These are phyloP conservation scores for Phytophthora sp. DNA, from an alignment of 352 stramenopile species.

Conservation along the genomic window DNA sequence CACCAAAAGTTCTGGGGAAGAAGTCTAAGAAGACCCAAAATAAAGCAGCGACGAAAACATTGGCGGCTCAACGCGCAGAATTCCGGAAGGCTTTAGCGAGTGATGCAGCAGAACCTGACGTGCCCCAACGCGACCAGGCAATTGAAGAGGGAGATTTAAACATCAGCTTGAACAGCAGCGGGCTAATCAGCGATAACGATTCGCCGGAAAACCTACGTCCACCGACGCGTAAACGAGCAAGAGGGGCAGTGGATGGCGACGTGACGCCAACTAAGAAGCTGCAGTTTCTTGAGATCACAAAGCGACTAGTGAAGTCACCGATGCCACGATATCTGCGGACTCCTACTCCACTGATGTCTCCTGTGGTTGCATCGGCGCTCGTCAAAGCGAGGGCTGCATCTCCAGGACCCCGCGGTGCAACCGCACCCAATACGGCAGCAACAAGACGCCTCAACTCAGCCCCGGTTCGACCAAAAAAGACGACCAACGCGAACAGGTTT, in stretches of 20 bases:
- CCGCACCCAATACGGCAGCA: constrained; percentile 19
- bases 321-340: constrained; percentile 46
- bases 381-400: constrained; percentile 30
- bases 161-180: constrained; percentile 46
- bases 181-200: constrained; percentile 31
- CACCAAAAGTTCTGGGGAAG: constrained; percentile 66
- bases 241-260: constrained; percentile 18
- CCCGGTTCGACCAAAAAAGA: constrained; percentile 47
- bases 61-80: constrained; percentile 50
- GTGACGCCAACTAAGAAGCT: constrained; percentile 42
- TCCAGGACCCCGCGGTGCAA: constrained; percentile 16
- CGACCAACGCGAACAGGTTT: constrained; percentile 43
- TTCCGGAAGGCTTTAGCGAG: constrained; percentile 51
- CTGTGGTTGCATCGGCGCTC: constrained; percentile 29
- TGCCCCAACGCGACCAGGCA: constrained; percentile 16
- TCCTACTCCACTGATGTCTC: constrained; percentile 39
- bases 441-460: constrained; percentile 51
- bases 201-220: constrained; percentile 34
- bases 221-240: constrained; percentile 35
- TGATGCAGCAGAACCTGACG: constrained; percentile 7
- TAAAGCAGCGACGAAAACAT: constrained; percentile 31
- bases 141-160: constrained; percentile 38
- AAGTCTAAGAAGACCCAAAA: constrained; percentile 50
- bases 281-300: constrained; percentile 51
- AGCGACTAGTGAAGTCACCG: constrained; percentile 44